Base-by-base conservation (phyloP, 176 grass and related monocot species). In the Oryza nivara region DNA sequence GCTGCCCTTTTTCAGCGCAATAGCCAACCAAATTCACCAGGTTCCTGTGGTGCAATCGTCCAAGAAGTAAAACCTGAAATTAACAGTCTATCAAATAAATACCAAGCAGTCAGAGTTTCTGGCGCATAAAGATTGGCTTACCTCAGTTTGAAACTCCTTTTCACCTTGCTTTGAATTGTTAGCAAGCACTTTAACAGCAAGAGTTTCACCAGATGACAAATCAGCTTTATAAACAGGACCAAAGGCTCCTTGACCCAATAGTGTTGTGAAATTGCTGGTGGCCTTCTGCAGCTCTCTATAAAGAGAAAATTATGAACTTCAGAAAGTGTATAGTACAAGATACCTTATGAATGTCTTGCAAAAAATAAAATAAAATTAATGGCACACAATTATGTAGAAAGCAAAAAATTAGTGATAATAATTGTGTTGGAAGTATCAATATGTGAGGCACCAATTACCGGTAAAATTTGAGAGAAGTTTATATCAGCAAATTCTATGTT, bases 1-100 rank as follows among this genome's bases (percentile, higher is more conserved):
- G 91, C 63, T 96, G 91, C 67, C 89, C 91, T 80, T 99, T 99
- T 38, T 99, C 96, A 71, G 89, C 88, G 86, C 93, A 99, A 85
- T 99, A 99, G 19, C 96, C 96, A 73, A 99, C 89, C 91, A 99
- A 91, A 90, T 99, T 99, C 11, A 99, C 93, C 85, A 99, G 91
- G 79, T 99, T 96, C 82, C 96, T 90, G 63, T 99, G 96, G 83
- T 99, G 96, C 72, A 99, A 88, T 52, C 96, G 89, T 56, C 96
- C 93, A 74, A 99, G 93, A 85, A 99, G 93, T 68, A 92, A 71
- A 60, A 99, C 96, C 96, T 96, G 64, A 76, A 89, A 87, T 90
- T 78, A 74, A 80, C 35, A 79, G 23, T 70, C 34, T 45, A 80
- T 76, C 14, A 76, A 68, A 82, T 80, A 76, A 68, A 82, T 80